These are phyloP conservation scores for Hypsizygus ulmarius DNA, from an alignment of 1,284 basidiomycete genomes.

Conservation along the genomic window DNA sequence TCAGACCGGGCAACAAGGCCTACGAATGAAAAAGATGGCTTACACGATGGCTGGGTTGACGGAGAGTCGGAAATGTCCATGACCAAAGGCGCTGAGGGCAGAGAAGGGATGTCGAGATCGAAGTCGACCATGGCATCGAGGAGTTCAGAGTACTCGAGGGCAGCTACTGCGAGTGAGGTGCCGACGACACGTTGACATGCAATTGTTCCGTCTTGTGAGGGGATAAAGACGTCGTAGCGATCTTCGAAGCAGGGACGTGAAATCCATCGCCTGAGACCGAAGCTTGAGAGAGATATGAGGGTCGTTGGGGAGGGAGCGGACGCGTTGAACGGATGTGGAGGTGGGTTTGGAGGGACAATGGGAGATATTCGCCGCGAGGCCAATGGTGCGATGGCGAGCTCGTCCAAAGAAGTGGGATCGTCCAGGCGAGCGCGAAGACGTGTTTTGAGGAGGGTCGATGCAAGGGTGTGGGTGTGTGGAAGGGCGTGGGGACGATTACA, in stretches of 20 bases:
- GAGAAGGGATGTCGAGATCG: constrained; percentile 19
- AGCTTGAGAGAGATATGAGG: constrained; percentile 44
- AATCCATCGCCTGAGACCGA: constrained; percentile 64
- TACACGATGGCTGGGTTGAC: constrained; percentile 14
- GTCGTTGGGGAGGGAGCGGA: constrained; percentile 41
- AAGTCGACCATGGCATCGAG: constrained; percentile 54
- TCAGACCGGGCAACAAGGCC: constrained; percentile 8
- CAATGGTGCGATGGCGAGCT: constrained; percentile 48
- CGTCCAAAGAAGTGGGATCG: constrained; percentile 37
- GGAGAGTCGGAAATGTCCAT: constrained; percentile 12
- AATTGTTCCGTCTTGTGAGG: constrained; percentile 38
- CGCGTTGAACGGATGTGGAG: constrained; percentile 40
- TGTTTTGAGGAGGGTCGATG: constrained; percentile 47
- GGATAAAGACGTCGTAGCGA: constrained; percentile 52
- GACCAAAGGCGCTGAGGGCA: constrained; percentile 1
- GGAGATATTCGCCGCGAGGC: constrained; percentile 36
- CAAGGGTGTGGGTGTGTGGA: constrained; percentile 39
- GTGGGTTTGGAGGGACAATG: constrained; percentile 25
- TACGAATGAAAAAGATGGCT: constrained; percentile 8
- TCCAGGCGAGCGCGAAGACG: constrained; percentile 49
- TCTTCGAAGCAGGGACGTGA: constrained; percentile 75
- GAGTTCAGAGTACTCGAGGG: constrained; percentile 65
- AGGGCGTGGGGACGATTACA: constrained; percentile 43
- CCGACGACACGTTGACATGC: constrained; percentile 42
- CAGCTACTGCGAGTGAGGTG: constrained; percentile 60